Base-by-base conservation (phyloP, 2,329 filamentous ascomycete genomes). In the Fusarium xylarioides region DNA sequence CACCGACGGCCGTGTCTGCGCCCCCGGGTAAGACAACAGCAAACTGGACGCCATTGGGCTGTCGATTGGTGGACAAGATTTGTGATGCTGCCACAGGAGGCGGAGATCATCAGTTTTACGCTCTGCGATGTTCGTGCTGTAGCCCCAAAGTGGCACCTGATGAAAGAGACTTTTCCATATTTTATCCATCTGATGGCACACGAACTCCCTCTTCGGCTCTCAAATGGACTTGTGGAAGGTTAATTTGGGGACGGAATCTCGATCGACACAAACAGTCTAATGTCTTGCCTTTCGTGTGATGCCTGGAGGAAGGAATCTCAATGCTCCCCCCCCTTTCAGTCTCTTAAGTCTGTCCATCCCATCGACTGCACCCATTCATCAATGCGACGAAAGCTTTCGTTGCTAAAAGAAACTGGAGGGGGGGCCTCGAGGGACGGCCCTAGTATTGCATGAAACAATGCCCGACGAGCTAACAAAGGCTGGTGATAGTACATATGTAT, bases 81-180 rank as follows among this genome's bases (percentile, higher is more conserved):
- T 60, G 49, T 47, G 62, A 73, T 68, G 74, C 68, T 61, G 63
- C 72, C 65, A 73, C 49, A 64, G 56, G 61, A 60, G 68, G 66
- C 54, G 50, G 56, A 72, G 71, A 76, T 76, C 74, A 74, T 68
- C 75, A 73, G 73, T 67, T 73, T 68, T 56, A 55, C 59, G 35
- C 63, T 69, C 56, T 54, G 55, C 68, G 43, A 56, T 62, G 71
- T 68, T 74, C 66, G 53, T 68, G 43, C 60, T 74, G 71, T 71
- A 71, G 63, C 60, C 42, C 56, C 35, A 53, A 44, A 50, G 59
- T 61, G 68, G 61, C 68, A 66, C 65, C 68, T 74, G 68, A 73
- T 58, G 54, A 58, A 62, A 35, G 67, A 70, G 32, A 43, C 18
- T 66, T 70, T 74, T 63, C 57, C n/a, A 46, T 63, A 23, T 49